phyloP scores from a whole-genome alignment of 768 basidiomycete genomes.

The Rhodotorula toruloides region DNA sequence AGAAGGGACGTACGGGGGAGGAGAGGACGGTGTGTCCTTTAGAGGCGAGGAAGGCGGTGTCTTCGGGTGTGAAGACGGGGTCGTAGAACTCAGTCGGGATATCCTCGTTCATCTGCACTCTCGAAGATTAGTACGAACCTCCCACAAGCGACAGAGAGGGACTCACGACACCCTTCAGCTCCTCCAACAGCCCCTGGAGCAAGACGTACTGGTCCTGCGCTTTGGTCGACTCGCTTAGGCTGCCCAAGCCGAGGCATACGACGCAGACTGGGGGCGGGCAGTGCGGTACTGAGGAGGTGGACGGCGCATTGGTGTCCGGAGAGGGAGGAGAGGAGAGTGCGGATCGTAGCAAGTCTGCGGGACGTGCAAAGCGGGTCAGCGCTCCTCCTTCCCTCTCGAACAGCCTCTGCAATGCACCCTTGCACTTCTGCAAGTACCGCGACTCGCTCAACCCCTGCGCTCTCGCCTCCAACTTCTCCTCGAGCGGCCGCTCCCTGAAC shows the following conservation, averaged over 20 bases:
- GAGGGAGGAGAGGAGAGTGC: background rate
- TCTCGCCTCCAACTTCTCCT: conserved; percentile 15
- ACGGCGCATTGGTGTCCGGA: no score
- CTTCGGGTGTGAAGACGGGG: conserved; percentile 30
- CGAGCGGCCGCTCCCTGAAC: conserved; percentile 20
- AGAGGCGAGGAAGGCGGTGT: conserved; percentile 3
- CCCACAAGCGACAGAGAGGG: background rate
- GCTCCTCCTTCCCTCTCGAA: no score
- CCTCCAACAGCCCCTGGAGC: conserved; percentile 16
- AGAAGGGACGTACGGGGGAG: conserved; percentile 1
- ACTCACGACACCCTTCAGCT: conserved; percentile 9
- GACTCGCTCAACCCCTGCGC: background rate
- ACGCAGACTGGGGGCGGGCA: conserved; percentile 15
- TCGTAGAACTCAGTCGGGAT: conserved; percentile 25
- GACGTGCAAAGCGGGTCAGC: rapidly evolving
- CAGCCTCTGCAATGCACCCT: background rate
- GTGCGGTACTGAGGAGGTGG: background rate
- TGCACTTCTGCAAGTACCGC: conserved; percentile 13
- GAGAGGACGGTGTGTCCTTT: conserved; percentile 17
- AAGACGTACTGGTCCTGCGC: conserved; percentile 37
- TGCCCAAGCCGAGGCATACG: conserved; percentile 37
- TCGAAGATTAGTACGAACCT: no score
- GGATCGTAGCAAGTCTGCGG: conserved; percentile 10
- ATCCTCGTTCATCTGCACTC: background rate
- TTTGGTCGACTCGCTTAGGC: conserved; percentile 30